These are phyloP conservation scores for Solanum gandarillasii DNA, from an alignment of 257 asterid species.

Conservation along the genomic window DNA sequence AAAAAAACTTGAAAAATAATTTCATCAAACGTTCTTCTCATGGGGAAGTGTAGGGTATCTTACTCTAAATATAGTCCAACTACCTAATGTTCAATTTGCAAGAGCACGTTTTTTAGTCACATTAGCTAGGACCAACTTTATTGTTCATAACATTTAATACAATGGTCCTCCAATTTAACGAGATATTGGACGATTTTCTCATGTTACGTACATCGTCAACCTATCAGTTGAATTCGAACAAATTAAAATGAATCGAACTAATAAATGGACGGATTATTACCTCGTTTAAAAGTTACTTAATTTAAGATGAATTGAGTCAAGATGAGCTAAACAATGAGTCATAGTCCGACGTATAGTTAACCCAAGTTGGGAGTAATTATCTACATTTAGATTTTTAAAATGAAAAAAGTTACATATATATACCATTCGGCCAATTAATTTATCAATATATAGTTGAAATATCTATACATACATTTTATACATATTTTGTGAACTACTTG, in stretches of 20 bases:
- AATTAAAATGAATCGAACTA: background rate
- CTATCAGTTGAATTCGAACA: background rate
- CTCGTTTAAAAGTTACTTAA: background rate
- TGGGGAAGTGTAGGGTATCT: background rate
- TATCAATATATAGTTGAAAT: too few species aligned
- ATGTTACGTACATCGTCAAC: background rate
- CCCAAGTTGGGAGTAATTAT: background rate
- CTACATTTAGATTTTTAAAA: background rate
- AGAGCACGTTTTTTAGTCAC: background rate
- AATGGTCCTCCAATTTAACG: background rate
- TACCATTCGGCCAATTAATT: too few species aligned
- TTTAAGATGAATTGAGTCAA: background rate
- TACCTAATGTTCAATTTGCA: background rate
- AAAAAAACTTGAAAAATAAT: background rate
- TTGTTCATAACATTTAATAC: background rate
- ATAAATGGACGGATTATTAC: background rate
- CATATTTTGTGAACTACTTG: background rate
- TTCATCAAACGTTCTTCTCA: background rate
- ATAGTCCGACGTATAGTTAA: background rate
- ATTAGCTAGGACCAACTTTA: background rate
- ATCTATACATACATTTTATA: background rate
- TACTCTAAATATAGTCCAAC: background rate
- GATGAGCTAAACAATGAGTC: background rate
- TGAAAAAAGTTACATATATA: background rate
- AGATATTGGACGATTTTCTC: background rate